Base-by-base conservation (phyloP, 2,329 filamentous ascomycete species). In the Macrophomina phaseolina region DNA sequence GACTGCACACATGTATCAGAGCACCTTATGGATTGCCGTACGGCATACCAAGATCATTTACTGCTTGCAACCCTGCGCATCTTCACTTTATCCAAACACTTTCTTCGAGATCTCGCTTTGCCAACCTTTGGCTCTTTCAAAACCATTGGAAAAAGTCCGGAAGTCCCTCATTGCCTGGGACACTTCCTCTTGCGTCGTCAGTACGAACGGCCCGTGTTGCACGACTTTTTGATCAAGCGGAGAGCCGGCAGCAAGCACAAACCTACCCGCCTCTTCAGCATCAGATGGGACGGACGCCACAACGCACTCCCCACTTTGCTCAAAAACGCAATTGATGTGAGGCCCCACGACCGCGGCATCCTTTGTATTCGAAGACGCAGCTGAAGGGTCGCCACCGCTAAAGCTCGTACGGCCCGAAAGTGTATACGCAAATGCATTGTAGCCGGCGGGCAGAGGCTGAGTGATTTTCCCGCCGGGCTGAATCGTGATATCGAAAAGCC, bases 251-350 rank as follows among this genome's bases (percentile, higher is more conserved):
- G 94, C 85, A 40, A 97, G 81, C 52, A 95, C 87, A 72, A 91
- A 84, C 63, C 87, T 80, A 1, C 85, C 83, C 30, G 76, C 81
- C 71, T 86, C 84, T 42, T 85, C 84, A 0, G 91, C 91, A 52
- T 85, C 86, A 12, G 86, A 86, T 3, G 88, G 85, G 11, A 95
- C 91, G 62, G 87, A 85, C 1, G 90, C 88, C 69, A 91, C 85
- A 7, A 98, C 85, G 34, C 87, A 85, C 72, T 97, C 92, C 52
- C 94, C 94, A 32, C 86, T 83, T 70, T 89, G 86, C 73, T 93
- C 90, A 75, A 98, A 97, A 5, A 97, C 92, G 30, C 95, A 91
- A 76, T 95, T 97, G 80, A 97, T 89, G 77, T 89, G 97, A 75
- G 91, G 86, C 66, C 84, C 83, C 14, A 94, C 86, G 1, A 74